phyloP scores from a whole-genome alignment of 139 green algal species.

The Coccomyxa sp. region DNA sequence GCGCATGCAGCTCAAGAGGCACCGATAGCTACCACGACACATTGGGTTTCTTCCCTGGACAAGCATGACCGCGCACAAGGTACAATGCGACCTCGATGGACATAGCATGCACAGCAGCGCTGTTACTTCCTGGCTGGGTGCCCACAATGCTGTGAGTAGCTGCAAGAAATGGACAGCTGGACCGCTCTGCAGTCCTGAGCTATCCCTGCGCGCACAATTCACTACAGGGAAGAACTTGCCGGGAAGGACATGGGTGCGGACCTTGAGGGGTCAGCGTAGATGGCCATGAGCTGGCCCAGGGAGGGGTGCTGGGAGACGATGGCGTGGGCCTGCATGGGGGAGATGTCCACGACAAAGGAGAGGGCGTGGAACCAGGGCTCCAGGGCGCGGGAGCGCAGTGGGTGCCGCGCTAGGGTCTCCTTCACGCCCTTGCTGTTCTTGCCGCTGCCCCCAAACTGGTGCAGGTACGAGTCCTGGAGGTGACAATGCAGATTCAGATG shows the following conservation, averaged over 20 bases:
- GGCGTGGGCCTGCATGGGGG: background rate
- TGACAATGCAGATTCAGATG: background rate
- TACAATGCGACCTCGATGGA: too few relatives aligned
- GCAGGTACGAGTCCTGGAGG: slow-evolving; percentile 10
- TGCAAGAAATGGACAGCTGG: background rate
- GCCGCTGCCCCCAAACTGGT: slow-evolving; percentile 7
- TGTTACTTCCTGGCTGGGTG: background rate
- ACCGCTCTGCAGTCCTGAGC: background rate
- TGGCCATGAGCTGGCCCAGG: slow-evolving; percentile 8
- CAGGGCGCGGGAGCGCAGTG: background rate
- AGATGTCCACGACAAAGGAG: slow-evolving; percentile 2
- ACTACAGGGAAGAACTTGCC: too few relatives aligned
- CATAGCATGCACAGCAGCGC: too few relatives aligned
- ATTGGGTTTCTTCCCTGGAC: too few relatives aligned
- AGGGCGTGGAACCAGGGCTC: slow-evolving; percentile 5
- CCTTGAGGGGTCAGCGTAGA: slow-evolving; percentile 8
- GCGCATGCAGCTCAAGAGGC: too few relatives aligned
- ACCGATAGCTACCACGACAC: too few relatives aligned
- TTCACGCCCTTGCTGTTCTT: slow-evolving; percentile 1
- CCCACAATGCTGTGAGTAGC: background rate
- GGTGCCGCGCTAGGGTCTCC: background rate
- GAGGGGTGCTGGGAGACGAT: slow-evolving; percentile 1
- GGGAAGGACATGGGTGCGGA: background rate
- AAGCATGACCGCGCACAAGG: too few relatives aligned
- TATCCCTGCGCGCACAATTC: too few relatives aligned